Conservation (phyloP, 164 flowering plant genomes). For the Piper longum region DNA sequence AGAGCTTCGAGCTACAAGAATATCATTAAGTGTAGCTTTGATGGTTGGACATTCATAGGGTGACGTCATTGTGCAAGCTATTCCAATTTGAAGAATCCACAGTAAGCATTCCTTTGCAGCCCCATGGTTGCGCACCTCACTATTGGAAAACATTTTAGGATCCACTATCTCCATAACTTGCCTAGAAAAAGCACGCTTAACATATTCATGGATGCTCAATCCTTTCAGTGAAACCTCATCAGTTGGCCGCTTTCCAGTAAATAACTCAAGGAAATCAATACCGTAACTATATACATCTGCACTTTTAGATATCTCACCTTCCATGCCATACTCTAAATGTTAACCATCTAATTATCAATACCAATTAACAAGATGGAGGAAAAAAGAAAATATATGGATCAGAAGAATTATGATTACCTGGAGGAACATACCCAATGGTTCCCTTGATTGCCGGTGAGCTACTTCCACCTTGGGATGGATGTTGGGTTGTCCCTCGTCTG, state of each 20-base stretch:
- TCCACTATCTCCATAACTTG: slow-evolving; percentile 19
- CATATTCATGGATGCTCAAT: slow-evolving; percentile 11
- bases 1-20: background rate
- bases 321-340: slow-evolving; percentile 7
- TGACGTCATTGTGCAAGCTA: background rate
- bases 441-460: no score
- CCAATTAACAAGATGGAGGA: no score
- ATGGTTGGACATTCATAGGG: background rate
- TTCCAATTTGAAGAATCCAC: background rate
- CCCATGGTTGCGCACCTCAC: background rate
- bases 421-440: no score
- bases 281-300: slow-evolving; percentile 11
- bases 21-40: background rate
- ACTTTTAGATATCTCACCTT: slow-evolving; percentile 4
- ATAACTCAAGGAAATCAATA: slow-evolving; percentile 7
- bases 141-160: slow-evolving; percentile 5
- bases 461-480: no score
- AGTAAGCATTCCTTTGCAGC: background rate
- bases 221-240: slow-evolving; percentile 18
- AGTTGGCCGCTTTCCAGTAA: slow-evolving; percentile 7
- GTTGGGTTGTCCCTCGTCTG: no score
- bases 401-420: no score
- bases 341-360: no score
- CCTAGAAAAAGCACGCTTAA: slow-evolving; percentile 10
- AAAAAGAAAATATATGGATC: no score